Conservation (phyloP, 164 flowering plant genomes). For the Vitis riparia region DNA sequence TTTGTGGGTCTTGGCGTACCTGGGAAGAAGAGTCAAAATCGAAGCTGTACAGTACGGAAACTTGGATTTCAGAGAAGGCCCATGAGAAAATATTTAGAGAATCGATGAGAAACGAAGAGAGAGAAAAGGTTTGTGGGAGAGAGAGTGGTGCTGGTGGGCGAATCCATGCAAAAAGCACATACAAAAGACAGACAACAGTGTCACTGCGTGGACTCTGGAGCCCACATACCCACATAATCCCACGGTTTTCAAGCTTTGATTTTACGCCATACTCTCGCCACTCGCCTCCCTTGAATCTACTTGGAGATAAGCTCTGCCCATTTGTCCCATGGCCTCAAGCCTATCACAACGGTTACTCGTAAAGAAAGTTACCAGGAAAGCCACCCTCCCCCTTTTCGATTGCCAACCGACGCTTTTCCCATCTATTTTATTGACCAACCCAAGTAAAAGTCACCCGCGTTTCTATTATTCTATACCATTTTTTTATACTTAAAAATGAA, state of each 20-base stretch:
- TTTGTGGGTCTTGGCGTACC: constrained; percentile 7
- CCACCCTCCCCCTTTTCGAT: no score
- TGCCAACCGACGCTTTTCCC: no score
- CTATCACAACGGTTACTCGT: no score
- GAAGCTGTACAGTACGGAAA: not conserved
- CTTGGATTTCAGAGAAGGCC: constrained; percentile 25
- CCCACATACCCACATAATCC: constrained; percentile 1
- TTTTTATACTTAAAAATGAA: no score
- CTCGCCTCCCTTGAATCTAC: no score
- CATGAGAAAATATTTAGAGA: not conserved
- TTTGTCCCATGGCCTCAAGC: no score
- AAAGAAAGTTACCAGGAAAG: no score
- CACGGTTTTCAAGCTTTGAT: not conserved
- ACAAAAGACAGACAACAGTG: not conserved
- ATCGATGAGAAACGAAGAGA: constrained; percentile 1
- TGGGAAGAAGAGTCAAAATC: constrained; percentile 1
- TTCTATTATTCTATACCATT: no score
- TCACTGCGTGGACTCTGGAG: constrained; percentile 7
- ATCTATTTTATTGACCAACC: no score
- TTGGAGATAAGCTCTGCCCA: no score
- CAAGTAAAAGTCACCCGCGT: no score
- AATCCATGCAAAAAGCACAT: constrained; percentile 15
- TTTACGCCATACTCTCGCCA: no score
- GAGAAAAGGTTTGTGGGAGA: not conserved
- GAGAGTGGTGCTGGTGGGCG: not conserved